Base-by-base conservation (phyloP, 1,284 basidiomycete species). In the Irpex sp. region DNA sequence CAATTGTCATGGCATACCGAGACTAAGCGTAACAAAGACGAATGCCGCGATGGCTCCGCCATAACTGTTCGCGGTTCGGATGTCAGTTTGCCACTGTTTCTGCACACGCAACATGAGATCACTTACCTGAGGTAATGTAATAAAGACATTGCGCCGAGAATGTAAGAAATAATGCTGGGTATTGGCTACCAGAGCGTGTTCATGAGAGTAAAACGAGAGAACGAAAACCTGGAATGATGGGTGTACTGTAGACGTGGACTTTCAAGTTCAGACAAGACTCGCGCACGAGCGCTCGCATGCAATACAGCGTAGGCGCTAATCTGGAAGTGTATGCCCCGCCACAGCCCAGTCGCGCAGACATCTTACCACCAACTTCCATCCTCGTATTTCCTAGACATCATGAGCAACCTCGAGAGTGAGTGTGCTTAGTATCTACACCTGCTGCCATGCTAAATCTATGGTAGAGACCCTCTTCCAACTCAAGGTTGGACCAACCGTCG, bases 381-480 rank as follows among this genome's bases (percentile, higher is more conserved):
- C 7, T 21, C 15, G 57, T 26, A 11, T 34, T 19, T 34, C 4
- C 48, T 62, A 47, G 48, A 60, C 63, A 68, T 61, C 70, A 96
- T 94, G 93, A 94, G 91, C 79, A 91, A 89, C 77, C 86, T 96
- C 69, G 94, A 96, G 78, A 96, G 94, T 94, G 72, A 83, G 93
- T 78, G 9, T 13, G 13, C 4, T 8, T 64, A 17, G 48, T 17
- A 34, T 31, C 11, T 19, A 52, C 11, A 5, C 26, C n/a, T 26
- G 3, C 54, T 11, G 13, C 2, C 37, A 5, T 31, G 58, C 69
- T 82, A 59, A 82, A 67, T 56, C 67, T 68, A 44, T 64, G 9
- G 36, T 75, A 98, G 96, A 97, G 80, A 95, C 93, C 40, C 83
- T 97, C 21, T 98, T 98, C 74, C 94, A 97, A 78, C 91, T 98